Conservation (phyloP, 23 red algal species). For the Pyropia haitanensis region DNA sequence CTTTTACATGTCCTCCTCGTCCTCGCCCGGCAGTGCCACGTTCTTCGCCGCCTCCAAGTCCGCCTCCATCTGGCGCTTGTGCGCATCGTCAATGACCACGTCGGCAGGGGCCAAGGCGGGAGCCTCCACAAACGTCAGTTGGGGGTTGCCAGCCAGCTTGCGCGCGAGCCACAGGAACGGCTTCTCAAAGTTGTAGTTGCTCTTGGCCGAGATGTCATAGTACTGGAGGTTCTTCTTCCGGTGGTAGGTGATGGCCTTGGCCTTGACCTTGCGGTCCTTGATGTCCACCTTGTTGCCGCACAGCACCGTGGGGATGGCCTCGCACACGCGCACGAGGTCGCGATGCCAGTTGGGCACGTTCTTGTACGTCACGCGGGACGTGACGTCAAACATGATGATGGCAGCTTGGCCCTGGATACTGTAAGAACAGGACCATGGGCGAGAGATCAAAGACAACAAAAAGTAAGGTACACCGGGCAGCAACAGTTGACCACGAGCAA, state of each 20-base stretch:
- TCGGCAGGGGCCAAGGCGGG: constrained; percentile 89
- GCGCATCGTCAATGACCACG: constrained; percentile 69
- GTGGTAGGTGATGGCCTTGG: constrained; percentile 91
- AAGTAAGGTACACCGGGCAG: too few relatives aligned
- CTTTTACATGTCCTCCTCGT: constrained; percentile 48
- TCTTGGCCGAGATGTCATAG: constrained; percentile 95
- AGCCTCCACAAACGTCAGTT: constrained; percentile 76
- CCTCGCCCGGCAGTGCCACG: constrained; percentile 89
- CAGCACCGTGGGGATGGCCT: constrained; percentile 98
- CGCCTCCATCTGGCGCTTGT: constrained; percentile 85
- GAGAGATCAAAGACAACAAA: too few relatives aligned
- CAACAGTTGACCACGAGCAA: too few relatives aligned
- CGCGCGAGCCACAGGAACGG: constrained; percentile 99
- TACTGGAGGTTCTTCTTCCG: constrained; percentile 99
- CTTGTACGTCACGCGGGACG: constrained; percentile 94
- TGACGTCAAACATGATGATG: constrained; percentile 99
- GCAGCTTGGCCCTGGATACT: constrained; percentile 97
- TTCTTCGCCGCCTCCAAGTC: constrained; percentile 62
- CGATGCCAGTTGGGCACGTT: constrained; percentile 99
- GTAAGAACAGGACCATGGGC: not conserved
- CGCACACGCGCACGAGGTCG: constrained; percentile 95
- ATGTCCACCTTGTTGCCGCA: constrained; percentile 99
- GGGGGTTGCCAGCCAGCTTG: constrained; percentile 85
- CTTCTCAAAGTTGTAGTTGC: constrained; percentile 99
- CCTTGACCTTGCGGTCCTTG: constrained; percentile 99